Conservation (phyloP, 345 rosid species). For the Schrenkiella parvula region DNA sequence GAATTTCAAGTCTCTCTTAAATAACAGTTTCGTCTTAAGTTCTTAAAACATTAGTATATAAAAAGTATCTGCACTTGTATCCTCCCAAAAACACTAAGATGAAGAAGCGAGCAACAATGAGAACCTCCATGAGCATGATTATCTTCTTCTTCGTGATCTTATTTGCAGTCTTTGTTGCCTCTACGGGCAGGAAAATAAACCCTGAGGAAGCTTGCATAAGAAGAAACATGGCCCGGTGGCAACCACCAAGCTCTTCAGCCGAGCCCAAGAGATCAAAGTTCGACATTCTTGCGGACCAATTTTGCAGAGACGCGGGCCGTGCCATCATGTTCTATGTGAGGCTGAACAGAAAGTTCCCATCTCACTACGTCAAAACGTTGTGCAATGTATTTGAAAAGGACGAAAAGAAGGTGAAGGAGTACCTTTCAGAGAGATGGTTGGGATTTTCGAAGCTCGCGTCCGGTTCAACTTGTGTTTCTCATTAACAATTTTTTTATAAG, state of each 20-base stretch:
- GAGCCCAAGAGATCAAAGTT: background rate
- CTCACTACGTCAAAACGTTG: constrained; percentile 10
- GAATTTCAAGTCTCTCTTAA: background rate
- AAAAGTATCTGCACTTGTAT: background rate
- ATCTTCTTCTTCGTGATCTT: background rate
- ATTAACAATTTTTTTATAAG: background rate
- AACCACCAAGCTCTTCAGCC: background rate
- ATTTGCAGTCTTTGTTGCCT: background rate
- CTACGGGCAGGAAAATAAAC: background rate
- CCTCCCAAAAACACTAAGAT: background rate
- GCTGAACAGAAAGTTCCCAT: background rate
- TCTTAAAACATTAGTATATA: background rate
- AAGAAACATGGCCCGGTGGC: background rate
- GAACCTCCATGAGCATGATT: constrained; percentile 4
- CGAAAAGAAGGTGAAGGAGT: constrained; percentile 1
- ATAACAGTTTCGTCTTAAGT: background rate
- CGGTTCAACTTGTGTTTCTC: constrained; percentile 11
- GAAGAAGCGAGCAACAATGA: background rate
- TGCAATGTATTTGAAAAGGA: constrained; percentile 19
- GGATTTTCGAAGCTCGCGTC: background rate
- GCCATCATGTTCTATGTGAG: constrained; percentile 2
- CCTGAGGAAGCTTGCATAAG: constrained; percentile 20
- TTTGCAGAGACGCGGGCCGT: background rate
- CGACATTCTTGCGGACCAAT: background rate
- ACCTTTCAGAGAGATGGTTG: constrained; percentile 7